These are phyloP conservation scores for Cercospora berteroae DNA, from an alignment of 2,329 filamentous ascomycete genomes.

Conservation along the genomic window DNA sequence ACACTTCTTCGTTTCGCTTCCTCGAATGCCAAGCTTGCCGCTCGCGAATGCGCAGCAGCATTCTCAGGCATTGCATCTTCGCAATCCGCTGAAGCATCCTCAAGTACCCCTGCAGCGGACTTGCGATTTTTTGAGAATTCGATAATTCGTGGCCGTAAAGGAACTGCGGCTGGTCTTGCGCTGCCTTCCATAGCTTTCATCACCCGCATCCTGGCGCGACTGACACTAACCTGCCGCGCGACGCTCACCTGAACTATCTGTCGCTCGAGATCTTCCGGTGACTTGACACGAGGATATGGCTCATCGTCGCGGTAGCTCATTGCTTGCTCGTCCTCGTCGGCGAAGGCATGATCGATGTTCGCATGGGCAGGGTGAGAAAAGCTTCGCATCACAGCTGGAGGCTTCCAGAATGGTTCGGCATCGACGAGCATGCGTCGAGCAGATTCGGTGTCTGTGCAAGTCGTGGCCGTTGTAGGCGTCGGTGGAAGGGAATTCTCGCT, in stretches of 20 bases:
- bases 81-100: conserved; percentile 18
- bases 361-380: not conserved
- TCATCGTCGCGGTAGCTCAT: not conserved
- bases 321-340: not conserved
- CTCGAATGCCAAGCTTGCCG: conserved; percentile 11
- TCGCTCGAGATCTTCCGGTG: conserved; percentile 29
- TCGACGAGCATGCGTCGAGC: conserved; percentile 16
- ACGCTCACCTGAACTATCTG: conserved; percentile 35
- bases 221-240: conserved; percentile 34
- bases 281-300: conserved; percentile 25
- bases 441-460: conserved; percentile 27
- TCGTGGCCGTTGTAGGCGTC: conserved; percentile 31
- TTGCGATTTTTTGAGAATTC: conserved; percentile 35
- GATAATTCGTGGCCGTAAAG: conserved; percentile 35
- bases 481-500: conserved; percentile 33
- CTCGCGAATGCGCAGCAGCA: conserved; percentile 15
- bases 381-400: conserved; percentile 2
- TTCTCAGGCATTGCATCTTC: conserved; percentile 13
- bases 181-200: conserved; percentile 25
- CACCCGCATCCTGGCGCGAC: conserved; percentile 26
- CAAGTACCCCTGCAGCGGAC: conserved; percentile 35
- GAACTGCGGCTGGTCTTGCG: conserved; percentile 29
- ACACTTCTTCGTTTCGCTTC: conserved; percentile 1
- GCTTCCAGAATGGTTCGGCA: conserved; percentile 21
- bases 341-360: not conserved